These are phyloP conservation scores for Gryganskiella cystojenkinii DNA, from an alignment of 192 early-diverging fungal species.

Conservation along the genomic window DNA sequence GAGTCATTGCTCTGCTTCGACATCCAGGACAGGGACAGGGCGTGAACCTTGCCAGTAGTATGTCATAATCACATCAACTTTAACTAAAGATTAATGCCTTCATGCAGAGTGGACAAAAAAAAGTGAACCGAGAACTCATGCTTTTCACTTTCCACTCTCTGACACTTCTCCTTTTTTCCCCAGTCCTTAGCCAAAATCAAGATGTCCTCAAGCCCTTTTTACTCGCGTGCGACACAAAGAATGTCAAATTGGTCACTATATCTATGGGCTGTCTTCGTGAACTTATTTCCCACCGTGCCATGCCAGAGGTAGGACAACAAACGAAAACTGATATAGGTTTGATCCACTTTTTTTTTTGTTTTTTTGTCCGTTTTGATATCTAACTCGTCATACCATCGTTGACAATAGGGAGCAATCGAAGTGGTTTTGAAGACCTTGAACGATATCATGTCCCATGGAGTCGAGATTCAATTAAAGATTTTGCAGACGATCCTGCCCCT, in stretches of 20 bases:
- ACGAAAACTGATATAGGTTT: no score
- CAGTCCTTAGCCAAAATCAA: slow-evolving; percentile 79
- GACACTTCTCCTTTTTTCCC: background rate
- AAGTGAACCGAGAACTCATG: no score
- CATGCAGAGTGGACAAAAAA: no score
- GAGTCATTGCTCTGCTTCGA: slow-evolving; percentile 64
- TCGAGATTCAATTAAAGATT: slow-evolving; percentile 93
- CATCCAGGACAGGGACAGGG: slow-evolving; percentile 51
- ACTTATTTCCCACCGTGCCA: slow-evolving; percentile 78
- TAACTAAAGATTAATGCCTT: background rate
- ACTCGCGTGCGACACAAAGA: slow-evolving; percentile 86
- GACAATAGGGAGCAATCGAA: slow-evolving; percentile 65
- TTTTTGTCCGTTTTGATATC: background rate
- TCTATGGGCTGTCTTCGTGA: slow-evolving; percentile 88
- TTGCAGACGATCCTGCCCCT: slow-evolving; percentile 93
- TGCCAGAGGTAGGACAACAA: slow-evolving; percentile 73
- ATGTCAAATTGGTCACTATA: slow-evolving; percentile 81
- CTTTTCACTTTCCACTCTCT: no score
- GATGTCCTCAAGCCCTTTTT: slow-evolving; percentile 88
- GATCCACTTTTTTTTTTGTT: no score
- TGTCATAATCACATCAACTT: background rate
- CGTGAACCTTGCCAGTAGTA: slow-evolving; percentile 43
- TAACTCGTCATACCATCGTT: background rate
- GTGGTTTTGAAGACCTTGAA: slow-evolving; percentile 76
- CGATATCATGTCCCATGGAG: slow-evolving; percentile 71